Percentiles rank a stretch among this genome's conserved stretches.
Conservation (phyloP, 78 protist genomes). For the Mantamonas sphyraenae region DNA sequence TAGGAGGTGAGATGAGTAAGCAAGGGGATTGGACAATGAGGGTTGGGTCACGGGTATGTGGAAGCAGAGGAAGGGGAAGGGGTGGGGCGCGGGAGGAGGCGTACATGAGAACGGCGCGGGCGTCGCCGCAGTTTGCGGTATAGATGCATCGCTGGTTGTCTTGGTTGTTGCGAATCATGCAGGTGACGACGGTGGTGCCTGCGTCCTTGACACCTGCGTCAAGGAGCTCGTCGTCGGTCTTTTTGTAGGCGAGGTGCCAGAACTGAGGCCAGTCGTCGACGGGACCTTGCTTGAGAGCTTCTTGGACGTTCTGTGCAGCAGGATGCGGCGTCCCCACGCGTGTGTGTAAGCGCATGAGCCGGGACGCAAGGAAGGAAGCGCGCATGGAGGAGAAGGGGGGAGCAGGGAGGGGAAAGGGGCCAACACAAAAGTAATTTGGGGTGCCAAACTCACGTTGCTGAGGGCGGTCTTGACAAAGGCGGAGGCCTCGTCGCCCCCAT, state of each 20-base stretch:
- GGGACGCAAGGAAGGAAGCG: neutral
- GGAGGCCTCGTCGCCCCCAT: constrained; percentile 6
- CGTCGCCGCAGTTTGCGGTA: constrained; percentile 32
- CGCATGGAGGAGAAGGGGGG: too few species aligned
- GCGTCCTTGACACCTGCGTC: neutral
- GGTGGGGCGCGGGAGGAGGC: too few species aligned
- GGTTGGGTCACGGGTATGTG: too few species aligned
- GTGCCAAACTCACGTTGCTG: neutral
- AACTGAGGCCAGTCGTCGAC: too few species aligned
- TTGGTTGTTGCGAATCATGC: neutral
- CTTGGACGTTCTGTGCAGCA: too few species aligned
- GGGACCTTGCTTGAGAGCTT: too few species aligned
- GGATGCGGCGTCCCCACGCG: neutral
- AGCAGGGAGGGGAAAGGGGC: too few species aligned
- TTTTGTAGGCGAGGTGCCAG: neutral
- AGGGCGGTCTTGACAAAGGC: neutral
- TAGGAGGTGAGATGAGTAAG: too few species aligned
- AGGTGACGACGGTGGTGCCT: constrained; percentile 1
- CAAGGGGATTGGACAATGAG: too few species aligned
- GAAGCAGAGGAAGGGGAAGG: too few species aligned
- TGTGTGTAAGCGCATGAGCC: neutral
- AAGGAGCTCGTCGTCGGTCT: neutral
- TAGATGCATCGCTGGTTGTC: neutral
- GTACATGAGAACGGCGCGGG: constrained; percentile 1
- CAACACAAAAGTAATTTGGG: neutral